Evolutionary conservation across 2,329 filamentous ascomycete species (phyloP), one percentile per base, ranked within the genome.

Genomic region (Colletotrichum higginsianum): DNA sequence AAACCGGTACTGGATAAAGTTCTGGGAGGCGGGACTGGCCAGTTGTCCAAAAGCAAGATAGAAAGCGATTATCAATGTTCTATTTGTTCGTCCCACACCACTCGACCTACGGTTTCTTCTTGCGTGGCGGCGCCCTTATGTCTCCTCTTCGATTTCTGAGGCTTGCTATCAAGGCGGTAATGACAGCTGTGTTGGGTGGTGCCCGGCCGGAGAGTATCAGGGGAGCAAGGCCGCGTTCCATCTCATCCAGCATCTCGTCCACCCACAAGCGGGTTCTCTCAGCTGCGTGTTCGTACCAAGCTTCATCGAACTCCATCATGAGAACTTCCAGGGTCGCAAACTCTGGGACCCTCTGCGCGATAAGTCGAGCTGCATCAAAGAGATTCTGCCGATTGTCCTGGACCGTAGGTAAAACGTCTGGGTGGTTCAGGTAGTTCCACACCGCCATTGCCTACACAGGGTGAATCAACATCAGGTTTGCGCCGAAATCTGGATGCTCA

Each of bases 401-500:
- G 44, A 58, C n/a, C 15, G 26, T 57, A 5, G 52, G 40, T 23
- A 57, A 49, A 30, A 49, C 26, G 8, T 57, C 26, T n/a, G 52
- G 62, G 42, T 65, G 52, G 42, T 65, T 49, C 11, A 57, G 26
- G n/a, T 57, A 57, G n/a, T 21, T 16, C 26, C 42, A 65, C 26
- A 40, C 42, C 0, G 18, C 42, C 9, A 65, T 57, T 38, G 42
- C 53, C 53, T 38, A 55, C 26, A 55, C 18, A 16, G 5, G 3
- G 30, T 30, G 50, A 13, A 35, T 61, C 12, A 61, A 18, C 18
- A 61, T 40, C 11, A 50, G 58, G 46, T 2, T 50, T 26, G 30
- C 30, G 44, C 46, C 3, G 44, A 6, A 23, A 18, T 13, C 42
- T 16, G 42, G 16, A 4, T 16, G 13, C 16, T 44, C 3, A 8